Base-by-base conservation (phyloP, 345 rosid genomes). In the Ceriops decandra region DNA sequence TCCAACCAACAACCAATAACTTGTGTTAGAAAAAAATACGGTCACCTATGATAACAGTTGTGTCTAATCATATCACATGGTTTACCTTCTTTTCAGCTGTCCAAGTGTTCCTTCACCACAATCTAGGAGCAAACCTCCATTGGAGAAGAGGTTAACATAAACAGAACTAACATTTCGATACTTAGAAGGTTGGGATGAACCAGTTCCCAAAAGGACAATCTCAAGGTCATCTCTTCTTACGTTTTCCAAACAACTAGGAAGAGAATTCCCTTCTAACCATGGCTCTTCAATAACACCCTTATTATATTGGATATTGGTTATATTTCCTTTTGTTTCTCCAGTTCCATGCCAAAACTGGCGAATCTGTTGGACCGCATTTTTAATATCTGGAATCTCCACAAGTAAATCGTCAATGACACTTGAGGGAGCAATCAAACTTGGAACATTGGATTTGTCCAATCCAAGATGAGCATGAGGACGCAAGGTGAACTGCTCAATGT, bases 101-200 rank as follows among this genome's bases (percentile, higher is more conserved):
- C 96, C 97, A 31, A 93, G 78, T 62, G 95, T 93, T 75, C 98
- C 98, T 87, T 93, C 98, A 9, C 98, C 96, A 46, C 98, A 93
- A 69, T 93, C 97, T 66, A 91, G 78, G 58, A 93, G 87, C 76
- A 93, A 69, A 71, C 97, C 81, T 42, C 97, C 98, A 69, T 80
- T 85, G 35, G 88, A 81, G 69, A 85, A 93, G 52, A 93, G 84
- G 82, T 93, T 86, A 53, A 93, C 65, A 78, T 81, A 85, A 52
- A 91, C 74, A 6, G 98, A 79, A 74, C 83, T 93, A 58, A 93
- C 98, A 57, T 91, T 93, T 58, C 98, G 80, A 70, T 91, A 91
- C 79, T 93, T 93, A 38, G 98, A 93, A 72, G 98, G 98, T 79
- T 93, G 96, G n/a, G 96, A 91, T 7, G 98, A 93, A 58, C 98